phyloP scores from a whole-genome alignment of 2,329 filamentous ascomycete genomes.

The Elsinoe fawcettii region DNA sequence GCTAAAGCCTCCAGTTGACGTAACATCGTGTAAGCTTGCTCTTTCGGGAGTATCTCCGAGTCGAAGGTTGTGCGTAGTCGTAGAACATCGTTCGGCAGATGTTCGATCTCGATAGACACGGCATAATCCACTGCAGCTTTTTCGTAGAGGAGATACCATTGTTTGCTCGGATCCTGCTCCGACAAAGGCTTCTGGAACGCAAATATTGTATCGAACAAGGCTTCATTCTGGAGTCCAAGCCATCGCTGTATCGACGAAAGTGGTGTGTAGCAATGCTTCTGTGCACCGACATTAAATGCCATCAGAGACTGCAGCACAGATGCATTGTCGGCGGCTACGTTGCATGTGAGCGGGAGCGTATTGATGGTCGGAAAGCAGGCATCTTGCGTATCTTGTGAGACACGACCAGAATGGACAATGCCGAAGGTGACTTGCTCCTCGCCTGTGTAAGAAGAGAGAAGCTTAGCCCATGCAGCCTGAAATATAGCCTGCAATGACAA shows the following conservation, averaged over 20 bases:
- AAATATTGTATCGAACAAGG: slow-evolving; percentile 76
- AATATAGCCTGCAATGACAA: slow-evolving; percentile 68
- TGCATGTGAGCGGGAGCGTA: slow-evolving; percentile 65
- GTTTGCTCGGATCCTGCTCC: slow-evolving; percentile 21
- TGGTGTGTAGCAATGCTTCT: slow-evolving; percentile 64
- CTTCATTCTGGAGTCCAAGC: slow-evolving; percentile 55
- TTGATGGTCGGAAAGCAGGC: slow-evolving; percentile 71
- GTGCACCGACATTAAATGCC: slow-evolving; percentile 54
- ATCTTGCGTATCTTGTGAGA: slow-evolving; percentile 49
- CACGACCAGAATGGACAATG: slow-evolving; percentile 68
- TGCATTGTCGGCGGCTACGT: slow-evolving; percentile 46
- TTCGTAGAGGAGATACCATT: slow-evolving; percentile 59
- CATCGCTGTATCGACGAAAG: slow-evolving; percentile 65
- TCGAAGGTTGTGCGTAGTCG: slow-evolving; percentile 60
- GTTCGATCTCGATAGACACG: slow-evolving; percentile 72
- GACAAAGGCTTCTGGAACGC: slow-evolving; percentile 62
- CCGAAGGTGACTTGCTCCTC: slow-evolving; percentile 70
- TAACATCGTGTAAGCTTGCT: slow-evolving; percentile 61
- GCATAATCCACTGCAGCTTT: slow-evolving; percentile 66
- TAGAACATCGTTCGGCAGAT: slow-evolving; percentile 42
- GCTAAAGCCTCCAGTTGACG: slow-evolving; percentile 64
- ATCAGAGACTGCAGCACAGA: slow-evolving; percentile 58
- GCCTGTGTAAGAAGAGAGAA: slow-evolving; percentile 70
- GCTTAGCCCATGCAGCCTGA: slow-evolving; percentile 68
- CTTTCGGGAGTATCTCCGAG: slow-evolving; percentile 54